A percentile compares a stretch with the other conserved stretches of the same genome.
Conservation (phyloP, 345 rosid genomes). For the Gossypium sturtianum region DNA sequence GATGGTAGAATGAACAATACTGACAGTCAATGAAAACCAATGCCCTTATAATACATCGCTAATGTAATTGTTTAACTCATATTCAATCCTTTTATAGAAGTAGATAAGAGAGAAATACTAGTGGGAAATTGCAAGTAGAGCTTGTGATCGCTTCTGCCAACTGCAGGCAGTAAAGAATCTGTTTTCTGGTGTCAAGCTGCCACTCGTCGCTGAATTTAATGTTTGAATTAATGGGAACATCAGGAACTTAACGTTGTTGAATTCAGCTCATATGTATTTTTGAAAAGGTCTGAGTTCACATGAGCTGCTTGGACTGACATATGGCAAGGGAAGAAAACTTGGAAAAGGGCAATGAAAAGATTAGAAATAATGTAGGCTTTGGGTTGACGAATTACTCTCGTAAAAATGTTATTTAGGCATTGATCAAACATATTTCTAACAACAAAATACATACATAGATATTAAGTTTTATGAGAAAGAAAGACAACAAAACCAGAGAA, state of each 20-base stretch:
- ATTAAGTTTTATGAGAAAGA: too few relatives aligned
- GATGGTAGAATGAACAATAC: too few relatives aligned
- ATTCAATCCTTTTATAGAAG: not conserved
- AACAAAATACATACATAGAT: too few relatives aligned
- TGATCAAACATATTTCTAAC: too few relatives aligned
- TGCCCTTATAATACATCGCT: too few relatives aligned
- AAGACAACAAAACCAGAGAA: too few relatives aligned
- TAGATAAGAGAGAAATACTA: not conserved
- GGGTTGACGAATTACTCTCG: not conserved
- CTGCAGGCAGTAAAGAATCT: not conserved
- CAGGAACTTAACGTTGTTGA: slow-evolving; percentile 23
- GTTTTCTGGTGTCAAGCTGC: not conserved
- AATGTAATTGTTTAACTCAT: not conserved
- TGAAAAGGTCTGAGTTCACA: slow-evolving; percentile 19
- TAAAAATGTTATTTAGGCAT: not conserved
- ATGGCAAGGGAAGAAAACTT: not conserved
- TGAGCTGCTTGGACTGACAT: slow-evolving; percentile 1
- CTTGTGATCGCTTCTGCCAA: not conserved
- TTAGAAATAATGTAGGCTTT: slow-evolving; percentile 6
- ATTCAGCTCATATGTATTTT: slow-evolving; percentile 31
- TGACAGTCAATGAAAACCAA: too few relatives aligned
- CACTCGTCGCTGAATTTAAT: slow-evolving; percentile 10
- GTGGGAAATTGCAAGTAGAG: not conserved
- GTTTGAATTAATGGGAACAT: slow-evolving; percentile 21
- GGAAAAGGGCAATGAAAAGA: slow-evolving; percentile 13